A percentile compares a stretch with the other conserved stretches of the same genome.
Evolutionary conservation across 2,329 filamentous ascomycete species (phyloP).

Genomic region (Exophiala spinifera): DNA sequence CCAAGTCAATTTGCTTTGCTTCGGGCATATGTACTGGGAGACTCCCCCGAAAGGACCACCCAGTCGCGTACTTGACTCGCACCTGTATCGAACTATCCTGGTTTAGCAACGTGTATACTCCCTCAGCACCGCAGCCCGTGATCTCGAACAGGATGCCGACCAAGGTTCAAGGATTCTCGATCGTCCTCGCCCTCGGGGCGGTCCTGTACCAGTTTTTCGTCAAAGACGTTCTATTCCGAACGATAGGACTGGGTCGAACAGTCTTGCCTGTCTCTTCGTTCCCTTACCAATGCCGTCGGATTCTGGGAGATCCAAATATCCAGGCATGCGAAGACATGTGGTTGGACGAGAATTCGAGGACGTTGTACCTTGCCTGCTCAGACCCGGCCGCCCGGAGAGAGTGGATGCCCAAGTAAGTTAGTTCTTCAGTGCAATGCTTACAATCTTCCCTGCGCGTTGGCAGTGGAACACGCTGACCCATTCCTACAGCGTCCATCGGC

Average conservation of each 20-base stretch:
- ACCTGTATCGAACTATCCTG: too few relatives aligned
- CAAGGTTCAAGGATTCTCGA: neutral
- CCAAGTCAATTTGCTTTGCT: too few relatives aligned
- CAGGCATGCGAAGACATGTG: constrained; percentile 34
- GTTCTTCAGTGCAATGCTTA: too few relatives aligned
- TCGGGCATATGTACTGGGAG: too few relatives aligned
- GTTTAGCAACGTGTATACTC: too few relatives aligned
- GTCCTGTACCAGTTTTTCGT: constrained; percentile 34
- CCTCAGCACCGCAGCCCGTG: too few relatives aligned
- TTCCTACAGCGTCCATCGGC: constrained; percentile 17
- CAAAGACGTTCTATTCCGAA: constrained; percentile 30
- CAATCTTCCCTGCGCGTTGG: neutral
- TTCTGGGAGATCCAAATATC: constrained; percentile 30
- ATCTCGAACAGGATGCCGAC: neutral
- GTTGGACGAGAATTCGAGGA: constrained; percentile 30
- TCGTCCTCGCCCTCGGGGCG: constrained; percentile 24
- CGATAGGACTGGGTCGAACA: constrained; percentile 33
- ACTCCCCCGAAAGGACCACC: too few relatives aligned
- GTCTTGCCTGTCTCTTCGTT: constrained; percentile 35
- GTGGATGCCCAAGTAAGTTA: constrained; percentile 30
- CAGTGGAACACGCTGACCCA: neutral
- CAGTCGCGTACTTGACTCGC: too few relatives aligned
- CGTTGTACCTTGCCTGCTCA: constrained; percentile 32
- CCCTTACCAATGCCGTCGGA: constrained; percentile 30
- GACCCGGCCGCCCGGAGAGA: constrained; percentile 24